Evolutionary conservation across 2,329 filamentous ascomycete genomes (phyloP).

Genomic region (Paecilomyces sp.): DNA sequence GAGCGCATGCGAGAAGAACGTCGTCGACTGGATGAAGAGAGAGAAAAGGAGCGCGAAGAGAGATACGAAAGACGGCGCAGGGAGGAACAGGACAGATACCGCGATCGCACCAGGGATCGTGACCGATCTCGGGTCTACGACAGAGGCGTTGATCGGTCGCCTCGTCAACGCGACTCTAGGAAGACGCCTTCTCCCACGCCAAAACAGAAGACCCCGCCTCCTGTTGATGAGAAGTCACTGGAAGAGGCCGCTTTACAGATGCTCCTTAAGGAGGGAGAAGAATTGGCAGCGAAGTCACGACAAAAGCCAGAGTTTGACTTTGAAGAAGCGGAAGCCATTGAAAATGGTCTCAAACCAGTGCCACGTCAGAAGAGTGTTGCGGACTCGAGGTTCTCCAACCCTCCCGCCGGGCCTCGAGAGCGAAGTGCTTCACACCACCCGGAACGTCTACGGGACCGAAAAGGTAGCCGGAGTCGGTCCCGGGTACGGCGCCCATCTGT

Average conservation of each 20-base stretch:
- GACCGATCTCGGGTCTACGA: slow-evolving; percentile 24
- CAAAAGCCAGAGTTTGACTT: slow-evolving; percentile 46
- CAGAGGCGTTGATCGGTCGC: background rate
- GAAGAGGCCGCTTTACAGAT: slow-evolving; percentile 49
- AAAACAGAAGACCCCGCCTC: slow-evolving; percentile 24
- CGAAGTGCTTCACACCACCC: slow-evolving; percentile 20
- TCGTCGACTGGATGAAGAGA: slow-evolving; percentile 46
- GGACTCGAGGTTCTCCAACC: slow-evolving; percentile 19
- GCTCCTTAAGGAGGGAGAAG: slow-evolving; percentile 48
- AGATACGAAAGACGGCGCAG: slow-evolving; percentile 36
- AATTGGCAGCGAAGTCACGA: slow-evolving; percentile 45
- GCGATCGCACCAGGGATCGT: slow-evolving; percentile 27
- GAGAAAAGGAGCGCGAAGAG: slow-evolving; percentile 44
- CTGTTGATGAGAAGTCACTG: slow-evolving; percentile 47
- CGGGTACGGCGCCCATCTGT: slow-evolving; percentile 18
- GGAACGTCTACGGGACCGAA: slow-evolving; percentile 16
- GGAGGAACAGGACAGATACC: slow-evolving; percentile 40
- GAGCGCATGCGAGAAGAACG: slow-evolving; percentile 47
- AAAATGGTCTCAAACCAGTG: slow-evolving; percentile 29
- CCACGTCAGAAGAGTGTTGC: slow-evolving; percentile 17
- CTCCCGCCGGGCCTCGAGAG: slow-evolving; percentile 16
- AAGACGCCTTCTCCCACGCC: slow-evolving; percentile 23
- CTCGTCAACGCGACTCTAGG: slow-evolving; percentile 22
- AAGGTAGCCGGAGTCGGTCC: slow-evolving; percentile 19
- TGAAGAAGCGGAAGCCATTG: slow-evolving; percentile 38